Evolutionary conservation across 345 rosid genomes (phyloP).

Genomic region (Conringia planisiliqua): DNA sequence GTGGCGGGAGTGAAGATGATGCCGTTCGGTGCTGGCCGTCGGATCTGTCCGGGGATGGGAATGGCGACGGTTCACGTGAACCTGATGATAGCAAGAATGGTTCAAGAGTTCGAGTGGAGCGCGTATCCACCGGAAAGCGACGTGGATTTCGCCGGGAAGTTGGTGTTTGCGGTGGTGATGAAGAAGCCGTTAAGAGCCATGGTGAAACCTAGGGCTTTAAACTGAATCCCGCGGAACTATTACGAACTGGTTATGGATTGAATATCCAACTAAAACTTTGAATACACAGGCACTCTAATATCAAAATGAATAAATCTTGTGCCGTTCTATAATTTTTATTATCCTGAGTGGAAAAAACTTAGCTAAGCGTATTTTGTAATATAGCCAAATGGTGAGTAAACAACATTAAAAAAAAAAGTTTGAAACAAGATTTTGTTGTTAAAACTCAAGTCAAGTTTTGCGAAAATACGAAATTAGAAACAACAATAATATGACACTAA

Average conservation of each 20-base stretch:
- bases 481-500: too few relatives aligned
- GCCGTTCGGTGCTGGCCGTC: slow-evolving; percentile 73
- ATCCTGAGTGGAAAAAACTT: too few relatives aligned
- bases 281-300: too few relatives aligned
- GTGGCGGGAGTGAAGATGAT: slow-evolving; percentile 59
- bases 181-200: slow-evolving; percentile 60
- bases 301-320: too few relatives aligned
- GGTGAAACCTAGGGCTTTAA: slow-evolving; percentile 47
- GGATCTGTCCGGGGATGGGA: slow-evolving; percentile 73
- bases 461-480: too few relatives aligned
- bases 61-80: slow-evolving; percentile 65
- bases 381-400: too few relatives aligned
- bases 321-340: too few relatives aligned
- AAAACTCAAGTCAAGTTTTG: too few relatives aligned
- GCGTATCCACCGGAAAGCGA: slow-evolving; percentile 37
- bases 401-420: too few relatives aligned
- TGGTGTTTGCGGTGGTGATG: slow-evolving; percentile 86
- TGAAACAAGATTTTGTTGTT: too few relatives aligned
- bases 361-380: too few relatives aligned
- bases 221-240: background rate
- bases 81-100: slow-evolving; percentile 73
- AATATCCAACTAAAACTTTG: background rate
- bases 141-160: slow-evolving; percentile 57
- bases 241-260: too few relatives aligned
- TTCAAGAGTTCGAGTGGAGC: slow-evolving; percentile 81